Evolutionary conservation across 495 filamentous ascomycete genomes (phyloP).

Genomic region (Niebla homalea): DNA sequence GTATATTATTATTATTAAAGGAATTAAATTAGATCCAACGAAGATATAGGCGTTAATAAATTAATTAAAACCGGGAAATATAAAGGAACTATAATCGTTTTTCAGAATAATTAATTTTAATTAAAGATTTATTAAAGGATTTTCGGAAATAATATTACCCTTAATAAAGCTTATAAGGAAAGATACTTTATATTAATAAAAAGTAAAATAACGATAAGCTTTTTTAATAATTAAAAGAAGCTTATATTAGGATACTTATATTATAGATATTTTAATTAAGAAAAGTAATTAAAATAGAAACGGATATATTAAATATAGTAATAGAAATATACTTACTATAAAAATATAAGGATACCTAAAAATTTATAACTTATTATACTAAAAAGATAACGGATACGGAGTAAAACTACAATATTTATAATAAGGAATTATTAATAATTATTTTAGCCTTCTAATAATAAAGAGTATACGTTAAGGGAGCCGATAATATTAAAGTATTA

Average conservation of each 20-base stretch:
- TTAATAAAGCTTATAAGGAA: conserved; percentile 11
- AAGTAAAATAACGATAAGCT: conserved; percentile 2
- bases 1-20: conserved; percentile 17
- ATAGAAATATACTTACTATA: conserved; percentile 12
- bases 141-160: conserved; percentile 2
- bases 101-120: conserved; percentile 16
- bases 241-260: conserved; percentile 5
- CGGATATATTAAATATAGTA: conserved; percentile 7
- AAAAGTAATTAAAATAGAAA: conserved; percentile 10
- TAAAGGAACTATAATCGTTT: conserved; percentile 15
- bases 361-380: conserved; percentile 9
- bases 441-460: too few relatives aligned
- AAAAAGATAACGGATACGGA: conserved; percentile 9
- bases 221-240: conserved; percentile 10
- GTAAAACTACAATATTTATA: conserved; percentile 18
- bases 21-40: conserved; percentile 20
- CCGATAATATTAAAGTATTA: too few relatives aligned
- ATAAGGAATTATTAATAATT: too few relatives aligned
- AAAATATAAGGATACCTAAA: conserved; percentile 3
- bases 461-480: too few relatives aligned
- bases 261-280: conserved; percentile 6
- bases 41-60: conserved; percentile 19
- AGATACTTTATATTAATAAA: conserved; percentile 7
- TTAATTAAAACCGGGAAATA: conserved; percentile 3
- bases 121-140: conserved; percentile 12